Evolutionary conservation across 78 protist species (phyloP).

Genomic region (Dictyostelium firmibasis): DNA sequence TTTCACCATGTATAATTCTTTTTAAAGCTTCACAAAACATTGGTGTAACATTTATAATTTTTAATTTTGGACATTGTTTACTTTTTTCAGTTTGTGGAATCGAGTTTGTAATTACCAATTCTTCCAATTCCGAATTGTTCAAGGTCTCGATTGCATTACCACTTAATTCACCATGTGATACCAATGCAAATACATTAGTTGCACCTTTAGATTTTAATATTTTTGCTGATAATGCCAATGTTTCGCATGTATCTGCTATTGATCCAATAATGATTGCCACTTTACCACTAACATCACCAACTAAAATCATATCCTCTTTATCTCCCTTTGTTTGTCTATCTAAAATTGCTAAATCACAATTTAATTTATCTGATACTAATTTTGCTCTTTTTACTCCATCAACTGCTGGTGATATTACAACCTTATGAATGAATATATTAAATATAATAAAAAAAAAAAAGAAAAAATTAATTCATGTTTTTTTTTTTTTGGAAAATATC

Average conservation of each 20-base stretch:
- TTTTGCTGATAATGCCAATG: conserved; percentile 83
- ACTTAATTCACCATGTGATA: conserved; percentile 78
- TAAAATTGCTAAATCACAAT: conserved; percentile 86
- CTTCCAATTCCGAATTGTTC: conserved; percentile 77
- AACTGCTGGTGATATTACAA: conserved; percentile 90
- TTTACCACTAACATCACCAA: conserved; percentile 84
- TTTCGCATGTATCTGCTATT: conserved; percentile 87
- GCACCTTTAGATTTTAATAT: conserved; percentile 71
- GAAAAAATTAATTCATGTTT: background rate
- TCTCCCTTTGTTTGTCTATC: conserved; percentile 87
- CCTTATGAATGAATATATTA: background rate
- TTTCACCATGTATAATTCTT: conserved; percentile 89
- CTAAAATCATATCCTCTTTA: conserved; percentile 83
- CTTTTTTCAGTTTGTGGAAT: conserved; percentile 69
- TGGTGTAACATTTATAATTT: conserved; percentile 87
- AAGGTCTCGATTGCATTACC: conserved; percentile 85
- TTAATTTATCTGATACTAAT: conserved; percentile 85
- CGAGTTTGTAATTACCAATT: conserved; percentile 88
- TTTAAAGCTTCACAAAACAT: conserved; percentile 91
- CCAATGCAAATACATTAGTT: conserved; percentile 56
- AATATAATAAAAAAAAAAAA: background rate
- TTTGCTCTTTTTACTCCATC: conserved; percentile 91
- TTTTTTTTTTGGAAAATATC: background rate
- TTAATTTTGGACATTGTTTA: conserved; percentile 48
- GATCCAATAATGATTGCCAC: conserved; percentile 83